These are phyloP conservation scores for Ceratocystis variospora DNA, from an alignment of 2,329 filamentous ascomycete genomes.

Conservation along the genomic window DNA sequence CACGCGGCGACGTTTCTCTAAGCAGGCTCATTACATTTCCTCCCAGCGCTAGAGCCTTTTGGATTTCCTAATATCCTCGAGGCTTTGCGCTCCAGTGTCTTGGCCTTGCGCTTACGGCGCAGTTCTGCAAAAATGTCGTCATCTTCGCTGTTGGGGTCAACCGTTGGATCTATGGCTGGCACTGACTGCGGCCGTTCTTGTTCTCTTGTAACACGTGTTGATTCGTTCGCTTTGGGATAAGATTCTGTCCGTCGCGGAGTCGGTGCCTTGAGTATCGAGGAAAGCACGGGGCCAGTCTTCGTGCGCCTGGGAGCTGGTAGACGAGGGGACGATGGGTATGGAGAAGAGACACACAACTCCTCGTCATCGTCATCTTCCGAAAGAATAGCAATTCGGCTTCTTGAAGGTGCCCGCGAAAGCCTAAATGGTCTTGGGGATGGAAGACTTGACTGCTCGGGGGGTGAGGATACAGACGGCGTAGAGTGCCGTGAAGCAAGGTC, in stretches of 20 bases:
- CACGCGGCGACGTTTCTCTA: too few species aligned
- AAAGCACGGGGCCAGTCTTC: background rate
- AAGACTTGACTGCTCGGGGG: background rate
- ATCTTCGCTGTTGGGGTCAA: constrained; percentile 3
- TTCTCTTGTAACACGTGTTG: background rate
- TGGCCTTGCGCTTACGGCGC: constrained; percentile 9
- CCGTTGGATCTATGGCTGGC: background rate
- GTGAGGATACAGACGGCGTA: background rate
- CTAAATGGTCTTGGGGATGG: background rate
- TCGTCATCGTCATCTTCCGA: constrained; percentile 30
- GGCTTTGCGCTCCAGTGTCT: background rate
- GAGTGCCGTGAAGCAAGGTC: background rate
- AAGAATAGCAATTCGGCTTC: background rate
- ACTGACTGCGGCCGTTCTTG: background rate
- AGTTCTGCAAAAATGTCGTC: constrained; percentile 10
- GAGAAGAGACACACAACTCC: constrained; percentile 38
- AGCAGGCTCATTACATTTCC: too few species aligned
- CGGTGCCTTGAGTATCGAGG: background rate
- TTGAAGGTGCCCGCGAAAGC: background rate
- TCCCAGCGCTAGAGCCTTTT: background rate
- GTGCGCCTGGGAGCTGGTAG: background rate
- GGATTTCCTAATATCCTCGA: too few species aligned
- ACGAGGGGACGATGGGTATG: background rate
- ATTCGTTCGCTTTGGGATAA: background rate
- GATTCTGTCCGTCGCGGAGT: constrained; percentile 41